Conservation (phyloP, 352 stramenopile species). For the Phytopythium mirpurense region DNA sequence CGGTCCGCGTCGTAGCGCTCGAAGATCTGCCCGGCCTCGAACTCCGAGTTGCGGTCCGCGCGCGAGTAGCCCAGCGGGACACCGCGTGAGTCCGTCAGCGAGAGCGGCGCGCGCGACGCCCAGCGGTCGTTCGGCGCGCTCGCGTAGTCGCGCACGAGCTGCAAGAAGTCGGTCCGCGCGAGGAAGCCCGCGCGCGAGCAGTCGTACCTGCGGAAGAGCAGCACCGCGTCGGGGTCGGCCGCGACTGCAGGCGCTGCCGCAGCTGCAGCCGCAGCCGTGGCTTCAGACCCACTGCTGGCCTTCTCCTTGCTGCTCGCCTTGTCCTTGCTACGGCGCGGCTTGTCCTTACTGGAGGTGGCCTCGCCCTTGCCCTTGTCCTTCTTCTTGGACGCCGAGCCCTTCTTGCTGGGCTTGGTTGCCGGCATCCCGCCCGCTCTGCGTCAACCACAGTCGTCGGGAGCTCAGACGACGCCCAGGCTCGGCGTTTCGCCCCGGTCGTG, state of each 20-base stretch:
- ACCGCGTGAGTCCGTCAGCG: constrained; percentile 56
- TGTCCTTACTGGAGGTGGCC: constrained; percentile 23
- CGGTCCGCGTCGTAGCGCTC: constrained; percentile 71
- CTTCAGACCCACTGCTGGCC: background rate
- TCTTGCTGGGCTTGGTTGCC: constrained; percentile 15
- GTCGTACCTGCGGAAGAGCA: constrained; percentile 80
- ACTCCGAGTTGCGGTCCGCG: constrained; percentile 72
- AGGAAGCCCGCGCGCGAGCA: constrained; percentile 42
- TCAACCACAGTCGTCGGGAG: no score
- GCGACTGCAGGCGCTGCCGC: background rate
- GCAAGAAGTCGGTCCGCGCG: constrained; percentile 59
- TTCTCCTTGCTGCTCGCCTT: constrained; percentile 3
- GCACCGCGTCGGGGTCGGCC: constrained; percentile 61
- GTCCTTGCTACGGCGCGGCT: constrained; percentile 16
- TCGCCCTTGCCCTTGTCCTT: constrained; percentile 13
- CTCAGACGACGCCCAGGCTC: background rate
- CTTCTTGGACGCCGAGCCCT: constrained; percentile 16
- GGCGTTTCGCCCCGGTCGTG: background rate
- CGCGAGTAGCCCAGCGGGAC: constrained; percentile 72
- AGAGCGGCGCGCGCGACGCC: constrained; percentile 29
- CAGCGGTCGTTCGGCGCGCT: constrained; percentile 6
- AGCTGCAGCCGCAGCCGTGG: background rate
- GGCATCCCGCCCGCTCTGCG: background rate
- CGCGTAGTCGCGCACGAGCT: constrained; percentile 68
- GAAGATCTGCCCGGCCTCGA: constrained; percentile 81